Conservation (phyloP, 2,329 filamentous ascomycete genomes). For the Fusarium sp. region DNA sequence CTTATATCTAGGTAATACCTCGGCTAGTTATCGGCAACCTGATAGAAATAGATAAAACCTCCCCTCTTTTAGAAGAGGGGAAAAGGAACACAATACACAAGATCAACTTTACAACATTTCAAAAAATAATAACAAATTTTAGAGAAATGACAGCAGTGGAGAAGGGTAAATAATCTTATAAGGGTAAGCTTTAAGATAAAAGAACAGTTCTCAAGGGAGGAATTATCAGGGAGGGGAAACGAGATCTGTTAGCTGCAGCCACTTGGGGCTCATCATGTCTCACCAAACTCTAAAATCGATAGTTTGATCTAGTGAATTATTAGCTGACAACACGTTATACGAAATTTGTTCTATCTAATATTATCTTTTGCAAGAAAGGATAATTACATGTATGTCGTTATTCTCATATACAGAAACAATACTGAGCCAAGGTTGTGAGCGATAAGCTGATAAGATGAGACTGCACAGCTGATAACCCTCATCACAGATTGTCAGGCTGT, state of each 20-base stretch:
- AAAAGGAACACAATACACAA: too few relatives aligned
- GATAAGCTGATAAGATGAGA: not conserved
- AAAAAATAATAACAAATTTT: rapidly evolving
- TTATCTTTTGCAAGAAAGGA: rapidly evolving
- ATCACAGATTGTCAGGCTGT: too few relatives aligned
- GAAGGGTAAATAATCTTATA: not conserved
- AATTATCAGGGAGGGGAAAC: not conserved
- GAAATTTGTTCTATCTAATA: rapidly evolving
- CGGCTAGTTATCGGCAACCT: too few relatives aligned
- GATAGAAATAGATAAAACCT: too few relatives aligned
- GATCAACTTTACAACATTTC: too few relatives aligned
- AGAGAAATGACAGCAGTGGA: rapidly evolving
- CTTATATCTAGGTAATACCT: too few relatives aligned
- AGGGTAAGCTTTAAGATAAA: rapidly evolving
- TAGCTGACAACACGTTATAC: rapidly evolving
- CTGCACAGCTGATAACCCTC: too few relatives aligned
- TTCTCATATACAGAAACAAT: not conserved
- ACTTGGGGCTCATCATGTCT: not conserved
- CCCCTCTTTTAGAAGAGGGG: too few relatives aligned
- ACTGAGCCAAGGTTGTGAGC: not conserved
- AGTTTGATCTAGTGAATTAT: not conserved
- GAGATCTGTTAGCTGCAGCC: not conserved
- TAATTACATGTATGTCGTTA: rapidly evolving
- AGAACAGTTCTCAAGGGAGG: not conserved
- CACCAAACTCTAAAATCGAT: not conserved